A percentile compares a stretch with the other conserved stretches of the same genome.
Evolutionary conservation across 352 stramenopile species (phyloP).

Genomic region (Phytopythium vexans): DNA sequence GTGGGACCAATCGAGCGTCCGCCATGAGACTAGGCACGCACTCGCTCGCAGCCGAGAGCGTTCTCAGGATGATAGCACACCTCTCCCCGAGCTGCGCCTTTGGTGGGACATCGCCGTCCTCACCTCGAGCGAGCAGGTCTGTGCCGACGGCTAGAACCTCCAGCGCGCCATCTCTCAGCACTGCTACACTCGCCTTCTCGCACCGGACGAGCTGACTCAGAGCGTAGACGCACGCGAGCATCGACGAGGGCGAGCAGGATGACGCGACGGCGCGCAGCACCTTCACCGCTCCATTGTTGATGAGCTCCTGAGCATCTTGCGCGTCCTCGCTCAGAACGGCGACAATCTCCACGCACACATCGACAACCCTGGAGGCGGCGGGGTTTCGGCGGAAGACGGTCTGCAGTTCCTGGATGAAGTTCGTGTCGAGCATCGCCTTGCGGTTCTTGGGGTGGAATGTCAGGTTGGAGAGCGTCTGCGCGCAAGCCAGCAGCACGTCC

Average conservation of each 20-base stretch:
- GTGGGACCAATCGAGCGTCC: conserved; percentile 49
- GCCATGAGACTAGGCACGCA: conserved; percentile 43
- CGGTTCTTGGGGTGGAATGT: conserved; percentile 57
- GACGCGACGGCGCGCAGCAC: conserved; percentile 48
- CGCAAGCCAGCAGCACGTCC: conserved; percentile 56
- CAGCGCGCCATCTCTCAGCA: conserved; percentile 58
- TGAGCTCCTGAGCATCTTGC: conserved; percentile 42
- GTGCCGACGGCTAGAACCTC: conserved; percentile 46
- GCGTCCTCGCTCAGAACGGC: conserved; percentile 68
- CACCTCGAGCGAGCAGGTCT: conserved; percentile 14
- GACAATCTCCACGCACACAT: conserved; percentile 64
- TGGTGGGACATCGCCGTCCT: not conserved
- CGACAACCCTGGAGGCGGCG: conserved; percentile 26
- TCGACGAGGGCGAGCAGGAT: conserved; percentile 16
- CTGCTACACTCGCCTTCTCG: conserved; percentile 31
- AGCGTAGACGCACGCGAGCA: conserved; percentile 56
- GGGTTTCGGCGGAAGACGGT: conserved; percentile 28
- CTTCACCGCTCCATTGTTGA: conserved; percentile 46
- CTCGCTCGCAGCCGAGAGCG: conserved; percentile 52
- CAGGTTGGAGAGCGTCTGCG: conserved; percentile 70
- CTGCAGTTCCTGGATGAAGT: conserved; percentile 45
- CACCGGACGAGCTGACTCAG: conserved; percentile 63
- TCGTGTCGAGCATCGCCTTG: conserved; percentile 52
- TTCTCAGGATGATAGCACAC: conserved; percentile 67
- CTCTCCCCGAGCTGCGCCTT: conserved; percentile 43